These are phyloP conservation scores for Aphanomyces astaci DNA, from an alignment of 352 stramenopile genomes.

Conservation along the genomic window DNA sequence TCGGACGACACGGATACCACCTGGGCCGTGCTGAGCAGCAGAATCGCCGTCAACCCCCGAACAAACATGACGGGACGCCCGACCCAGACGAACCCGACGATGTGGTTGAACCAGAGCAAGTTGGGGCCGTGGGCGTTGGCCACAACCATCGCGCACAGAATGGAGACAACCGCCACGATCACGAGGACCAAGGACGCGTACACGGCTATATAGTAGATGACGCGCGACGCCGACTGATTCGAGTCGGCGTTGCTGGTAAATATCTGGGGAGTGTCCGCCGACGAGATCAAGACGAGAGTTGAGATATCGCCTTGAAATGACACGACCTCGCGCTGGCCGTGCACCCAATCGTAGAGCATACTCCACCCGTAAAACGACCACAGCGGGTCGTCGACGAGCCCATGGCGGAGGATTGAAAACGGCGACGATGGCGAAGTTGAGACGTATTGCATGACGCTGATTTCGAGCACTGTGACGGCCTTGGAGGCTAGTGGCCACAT, in stretches of 20 bases:
- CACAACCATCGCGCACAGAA: not conserved
- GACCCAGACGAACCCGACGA: conserved; percentile 11
- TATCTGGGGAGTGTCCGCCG: not conserved
- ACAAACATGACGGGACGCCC: not conserved
- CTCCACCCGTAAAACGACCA: not conserved
- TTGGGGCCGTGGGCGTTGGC: not conserved
- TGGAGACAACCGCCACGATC: not conserved
- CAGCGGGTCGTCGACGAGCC: not conserved
- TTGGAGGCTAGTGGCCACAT: too few relatives aligned
- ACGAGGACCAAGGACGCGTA: not conserved
- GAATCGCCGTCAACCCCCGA: not conserved
- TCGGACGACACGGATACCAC: not conserved
- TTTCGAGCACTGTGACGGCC: too few relatives aligned
- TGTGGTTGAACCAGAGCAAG: conserved; percentile 7
- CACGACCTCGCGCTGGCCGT: conserved; percentile 1
- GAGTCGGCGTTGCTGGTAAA: not conserved
- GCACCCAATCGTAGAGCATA: not conserved
- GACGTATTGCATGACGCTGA: not conserved
- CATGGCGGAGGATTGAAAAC: not conserved
- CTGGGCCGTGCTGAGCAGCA: conserved; percentile 1
- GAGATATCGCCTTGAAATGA: not conserved
- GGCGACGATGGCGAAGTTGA: not conserved
- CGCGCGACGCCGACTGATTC: not conserved
- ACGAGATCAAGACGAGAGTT: not conserved
- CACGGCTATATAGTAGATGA: not conserved